Base-by-base conservation (phyloP, 208 protist genomes). In the Leishmania aethiopica region DNA sequence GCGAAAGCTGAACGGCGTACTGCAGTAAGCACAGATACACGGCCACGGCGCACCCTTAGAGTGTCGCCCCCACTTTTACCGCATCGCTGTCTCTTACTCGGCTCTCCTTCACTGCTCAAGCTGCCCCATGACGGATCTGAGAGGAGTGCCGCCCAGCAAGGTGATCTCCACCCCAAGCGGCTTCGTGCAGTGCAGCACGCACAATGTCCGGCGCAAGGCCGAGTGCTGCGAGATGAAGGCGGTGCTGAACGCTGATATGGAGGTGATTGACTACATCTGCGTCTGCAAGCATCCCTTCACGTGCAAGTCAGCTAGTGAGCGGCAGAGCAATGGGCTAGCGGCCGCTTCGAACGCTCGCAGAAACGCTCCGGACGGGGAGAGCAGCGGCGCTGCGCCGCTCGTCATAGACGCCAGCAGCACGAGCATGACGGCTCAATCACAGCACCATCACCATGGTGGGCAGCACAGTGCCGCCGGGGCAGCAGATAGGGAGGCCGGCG, bases 211-310 rank as follows among this genome's bases (percentile, higher is more conserved):
- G 2, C 91, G 93, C 59, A 85, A 89, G 40, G 86, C 84, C 0
- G 88, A 84, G 25, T 95, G 86, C 72, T 96, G 93, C 77, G 76
- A 83, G 57, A 69, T 80, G 71, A 84, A 62, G 73, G 87, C 91
- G 25, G 80, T 96, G 13, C 84, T 89, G 79, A 90, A 96, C 75
- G 93, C 93, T 3, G 93, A 96, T 64, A 91, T 89, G 77, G 84
- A 92, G 42, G 80, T 95, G 35, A 77, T 95, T 45, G 87, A 81
- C 42, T 91, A 92, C 62, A 83, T 86, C 47, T 96, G 91, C 67
- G 78, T 89, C 2, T 96, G 93, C 83, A 89, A 77, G 75, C 84
- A 86, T 0, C 85, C 62, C 6, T 76, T 78, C 60, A 59, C 73
- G 11, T 96, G 93, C 79, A 86, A 79, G 53, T 72, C 82, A 0